Evolutionary conservation across 164 flowering plant species (phyloP), one percentile per base, ranked within the genome.

Genomic region (Magnolia changhungtana): DNA sequence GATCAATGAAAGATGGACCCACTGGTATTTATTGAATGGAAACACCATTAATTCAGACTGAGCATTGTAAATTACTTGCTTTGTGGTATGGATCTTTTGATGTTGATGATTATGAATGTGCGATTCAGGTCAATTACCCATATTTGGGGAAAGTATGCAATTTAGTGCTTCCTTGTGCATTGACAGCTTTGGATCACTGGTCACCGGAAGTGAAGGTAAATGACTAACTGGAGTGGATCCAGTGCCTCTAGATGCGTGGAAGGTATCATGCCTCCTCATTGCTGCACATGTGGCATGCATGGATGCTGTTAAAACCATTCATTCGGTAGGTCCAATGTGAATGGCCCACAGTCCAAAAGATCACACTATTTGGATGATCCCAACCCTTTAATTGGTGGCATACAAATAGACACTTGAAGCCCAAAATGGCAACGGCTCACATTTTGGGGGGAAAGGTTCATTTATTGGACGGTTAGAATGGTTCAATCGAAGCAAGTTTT

Each of bases 181-280:
- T 96, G 82, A 94, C 97, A 37, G 88, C 91, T 67, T 88, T 96
- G 63, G 99, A 96, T 87, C 98, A 94, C 80, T 96, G 98, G 98
- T 94, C 98, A 1, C 87, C 94, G 7, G 90, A 83, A 77, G 96
- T 95, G n/a, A 93, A 95, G 81, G 99, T 95, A 88, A 7, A 31
- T 23, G 9, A 24, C 29, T 29, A 66, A 66, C 21, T 21, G 69
- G 13, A 66, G 10, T 8, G 16, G 21, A 66, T 66, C 14, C 69
- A 8, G 31, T 20, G 69, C 24, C 45, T 37, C 45, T 3, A 5
- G 45, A 37, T 37, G 45, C 45, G 0, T 37, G 45, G 45, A 5
- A 37, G 45, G 7, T 5, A 37, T 4, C 7, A 5, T 37, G 45
- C 45, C 7, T 37, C 45, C 45, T 37, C 45, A 37, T 37, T 37